Evolutionary conservation across 1,284 basidiomycete species (phyloP), one percentile per base, ranked within the genome.

Genomic region (Boletus semigastroideus): DNA sequence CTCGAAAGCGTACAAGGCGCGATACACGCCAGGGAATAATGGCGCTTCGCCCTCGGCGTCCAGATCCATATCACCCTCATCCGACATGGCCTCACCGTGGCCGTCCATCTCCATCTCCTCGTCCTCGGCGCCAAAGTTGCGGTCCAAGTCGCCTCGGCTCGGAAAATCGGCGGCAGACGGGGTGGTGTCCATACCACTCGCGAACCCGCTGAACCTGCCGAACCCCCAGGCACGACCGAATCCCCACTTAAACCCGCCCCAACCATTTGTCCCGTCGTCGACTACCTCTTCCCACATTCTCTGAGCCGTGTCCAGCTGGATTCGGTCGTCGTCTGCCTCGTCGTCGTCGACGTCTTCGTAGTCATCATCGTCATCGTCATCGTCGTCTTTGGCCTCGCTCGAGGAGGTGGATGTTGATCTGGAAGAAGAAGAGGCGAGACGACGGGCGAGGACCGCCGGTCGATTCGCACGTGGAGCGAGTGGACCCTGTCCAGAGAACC

Each of bases 1-100:
- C 46, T 83, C 80, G 59, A 90, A 90, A 4, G 80, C 74, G 56
- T 85, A 90, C 62, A 88, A 16, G 10, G 88, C 87, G 9, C 84
- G 80, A 60, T 90, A 90, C 1, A 84, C 53, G 0, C 88, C 88
- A 0, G 87, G 85, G 17, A 74, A 66, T 2, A 87, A 72, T 30
- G 74, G 74, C 13, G 68, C 72, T 16, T 79, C 77, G 16, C 71
- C 66, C 20, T 71, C 74, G 16, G 27, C 46, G 8, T 62, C 45
- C 10, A 33, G 64, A 7, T 61, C 66, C 7, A 65, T 69, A 1
- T 56, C 66, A 4, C 56, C 67, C 10, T 67, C 68, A 54, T 70
- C 67, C 1, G 36, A 55, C n/a, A 54, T 46, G 1, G 47, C 53
- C 7, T 57, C 59, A 2, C 28, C 31, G 2, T 60, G 59, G 0